A percentile compares a stretch with the other conserved stretches of the same genome.
These are phyloP conservation scores for Penicillium sp. DNA, from an alignment of 2,329 filamentous ascomycete genomes.

Conservation along the genomic window DNA sequence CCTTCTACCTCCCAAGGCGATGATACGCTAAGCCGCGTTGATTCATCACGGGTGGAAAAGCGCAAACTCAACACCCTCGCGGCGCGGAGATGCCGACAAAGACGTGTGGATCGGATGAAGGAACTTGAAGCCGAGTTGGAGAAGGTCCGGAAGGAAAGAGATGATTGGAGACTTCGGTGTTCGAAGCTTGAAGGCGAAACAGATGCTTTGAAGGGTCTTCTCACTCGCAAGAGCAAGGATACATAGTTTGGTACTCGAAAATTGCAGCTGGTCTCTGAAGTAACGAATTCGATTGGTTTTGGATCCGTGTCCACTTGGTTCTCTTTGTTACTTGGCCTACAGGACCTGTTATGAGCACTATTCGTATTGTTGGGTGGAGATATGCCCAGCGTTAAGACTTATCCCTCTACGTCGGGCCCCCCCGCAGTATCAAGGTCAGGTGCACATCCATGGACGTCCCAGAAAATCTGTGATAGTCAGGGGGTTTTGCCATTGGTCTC, in stretches of 20 bases:
- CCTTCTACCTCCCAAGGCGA: slow-evolving; percentile 21
- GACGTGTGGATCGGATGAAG: slow-evolving; percentile 34
- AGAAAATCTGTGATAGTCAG: not conserved
- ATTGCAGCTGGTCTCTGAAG: slow-evolving; percentile 13
- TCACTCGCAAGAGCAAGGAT: slow-evolving; percentile 21
- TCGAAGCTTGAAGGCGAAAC: slow-evolving; percentile 39
- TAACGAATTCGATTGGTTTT: not conserved
- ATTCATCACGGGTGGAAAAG: slow-evolving; percentile 30
- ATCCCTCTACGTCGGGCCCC: not conserved
- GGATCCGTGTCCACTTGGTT: not conserved
- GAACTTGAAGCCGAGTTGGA: slow-evolving; percentile 35
- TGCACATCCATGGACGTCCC: not conserved
- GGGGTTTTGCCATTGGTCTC: not conserved
- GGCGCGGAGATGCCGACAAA: slow-evolving; percentile 38
- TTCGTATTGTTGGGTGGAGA: not conserved
- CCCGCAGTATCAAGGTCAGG: not conserved
- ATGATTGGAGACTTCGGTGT: slow-evolving; percentile 35
- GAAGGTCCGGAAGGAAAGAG: slow-evolving; percentile 32
- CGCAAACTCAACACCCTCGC: slow-evolving; percentile 38
- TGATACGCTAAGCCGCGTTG: slow-evolving; percentile 13
- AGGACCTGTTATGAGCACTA: not conserved
- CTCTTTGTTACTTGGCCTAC: too few species aligned
- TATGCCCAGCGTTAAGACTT: too few species aligned
- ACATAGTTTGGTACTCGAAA: not conserved
- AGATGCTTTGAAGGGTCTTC: slow-evolving; percentile 31